Evolutionary conservation across 2,329 filamentous ascomycete genomes (phyloP).

Genomic region (Xylariaceae sp.): DNA sequence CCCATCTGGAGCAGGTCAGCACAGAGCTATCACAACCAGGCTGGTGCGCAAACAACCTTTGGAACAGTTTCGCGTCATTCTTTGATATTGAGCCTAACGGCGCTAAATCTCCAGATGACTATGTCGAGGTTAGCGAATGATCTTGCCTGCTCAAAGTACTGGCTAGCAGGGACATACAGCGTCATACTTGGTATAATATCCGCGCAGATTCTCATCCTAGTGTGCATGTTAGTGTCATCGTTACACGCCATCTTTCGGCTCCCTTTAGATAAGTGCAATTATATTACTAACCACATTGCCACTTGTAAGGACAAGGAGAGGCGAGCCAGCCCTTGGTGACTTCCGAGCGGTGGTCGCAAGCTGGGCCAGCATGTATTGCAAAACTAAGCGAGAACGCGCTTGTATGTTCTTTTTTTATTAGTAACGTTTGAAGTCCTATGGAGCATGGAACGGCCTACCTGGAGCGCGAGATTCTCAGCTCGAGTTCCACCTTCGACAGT

Average conservation of each 20-base stretch:
- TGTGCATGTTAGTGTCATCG: not conserved
- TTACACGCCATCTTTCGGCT: too few relatives aligned
- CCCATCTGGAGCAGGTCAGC: too few relatives aligned
- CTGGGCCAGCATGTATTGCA: conserved; percentile 25
- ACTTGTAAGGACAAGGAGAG: conserved; percentile 15
- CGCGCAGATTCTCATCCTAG: conserved; percentile 10
- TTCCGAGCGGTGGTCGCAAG: conserved; percentile 22
- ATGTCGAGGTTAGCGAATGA: too few relatives aligned
- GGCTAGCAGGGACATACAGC: too few relatives aligned
- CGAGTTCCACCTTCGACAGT: conserved; percentile 22
- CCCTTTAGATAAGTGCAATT: too few relatives aligned
- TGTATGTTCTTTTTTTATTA: conserved; percentile 24
- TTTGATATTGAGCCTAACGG: conserved; percentile 20
- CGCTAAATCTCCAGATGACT: conserved; percentile 18
- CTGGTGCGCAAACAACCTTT: too few relatives aligned
- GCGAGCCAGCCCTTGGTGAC: conserved; percentile 9
- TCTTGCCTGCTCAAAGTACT: too few relatives aligned
- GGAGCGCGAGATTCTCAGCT: conserved; percentile 26
- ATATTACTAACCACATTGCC: conserved; percentile 20
- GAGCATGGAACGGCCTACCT: too few relatives aligned
- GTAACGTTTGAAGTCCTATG: too few relatives aligned
- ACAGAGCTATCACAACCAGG: too few relatives aligned
- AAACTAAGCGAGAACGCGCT: conserved; percentile 17
- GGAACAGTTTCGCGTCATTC: conserved; percentile 21
- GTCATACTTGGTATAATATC: conserved; percentile 19